Percentiles rank a stretch among this genome's conserved stretches.
Evolutionary conservation across 192 early-diverging fungal species (phyloP).

Genomic region (Chytriomyces confervae): DNA sequence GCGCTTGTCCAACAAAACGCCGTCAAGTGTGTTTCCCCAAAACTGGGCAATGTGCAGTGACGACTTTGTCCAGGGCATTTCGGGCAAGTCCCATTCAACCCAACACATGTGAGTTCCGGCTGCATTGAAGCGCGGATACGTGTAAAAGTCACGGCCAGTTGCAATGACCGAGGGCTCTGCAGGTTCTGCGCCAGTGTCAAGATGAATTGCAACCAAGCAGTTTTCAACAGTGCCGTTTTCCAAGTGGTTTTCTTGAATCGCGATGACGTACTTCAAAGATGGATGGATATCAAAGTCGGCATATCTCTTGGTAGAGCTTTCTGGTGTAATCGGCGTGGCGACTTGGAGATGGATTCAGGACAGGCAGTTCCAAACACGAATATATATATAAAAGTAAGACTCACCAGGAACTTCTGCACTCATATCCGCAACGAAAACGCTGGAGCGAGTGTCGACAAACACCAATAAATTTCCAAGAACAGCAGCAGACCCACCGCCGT

Average conservation of each 20-base stretch:
- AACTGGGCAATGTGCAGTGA: constrained; percentile 57
- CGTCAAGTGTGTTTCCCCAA: background rate
- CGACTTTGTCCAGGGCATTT: constrained; percentile 83
- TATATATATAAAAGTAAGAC: background rate
- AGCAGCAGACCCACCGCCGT: constrained; percentile 71
- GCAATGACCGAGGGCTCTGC: constrained; percentile 52
- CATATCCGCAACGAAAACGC: constrained; percentile 45
- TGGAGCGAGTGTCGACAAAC: constrained; percentile 62
- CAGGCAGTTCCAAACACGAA: background rate
- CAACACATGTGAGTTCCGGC: constrained; percentile 60
- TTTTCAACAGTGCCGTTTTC: constrained; percentile 65
- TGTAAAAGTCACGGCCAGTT: constrained; percentile 69
- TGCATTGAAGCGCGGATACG: constrained; percentile 62
- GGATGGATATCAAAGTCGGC: constrained; percentile 69
- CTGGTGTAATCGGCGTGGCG: constrained; percentile 33
- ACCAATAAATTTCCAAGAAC: constrained; percentile 61
- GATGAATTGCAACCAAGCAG: constrained; percentile 60
- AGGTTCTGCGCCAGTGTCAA: constrained; percentile 35
- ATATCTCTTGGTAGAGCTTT: constrained; percentile 51
- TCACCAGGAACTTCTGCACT: background rate
- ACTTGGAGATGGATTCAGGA: background rate
- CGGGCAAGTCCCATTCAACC: constrained; percentile 73
- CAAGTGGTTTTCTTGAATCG: constrained; percentile 74
- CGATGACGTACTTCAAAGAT: constrained; percentile 59
- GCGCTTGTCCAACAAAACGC: background rate